Conservation (phyloP, 2,329 filamentous ascomycete species). For the Penicillium rolfsii region DNA sequence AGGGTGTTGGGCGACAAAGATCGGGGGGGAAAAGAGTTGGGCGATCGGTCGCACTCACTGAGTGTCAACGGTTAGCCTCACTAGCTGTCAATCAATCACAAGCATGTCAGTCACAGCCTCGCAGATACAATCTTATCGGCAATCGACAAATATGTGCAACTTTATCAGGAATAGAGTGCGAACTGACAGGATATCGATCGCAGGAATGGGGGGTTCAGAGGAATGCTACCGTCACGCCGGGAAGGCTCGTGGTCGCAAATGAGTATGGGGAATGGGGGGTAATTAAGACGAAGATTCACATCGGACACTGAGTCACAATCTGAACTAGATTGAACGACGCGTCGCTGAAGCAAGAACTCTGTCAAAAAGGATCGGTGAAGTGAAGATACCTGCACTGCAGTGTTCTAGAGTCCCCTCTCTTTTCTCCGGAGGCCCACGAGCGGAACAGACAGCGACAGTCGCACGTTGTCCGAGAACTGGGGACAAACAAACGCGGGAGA, state of each 20-base stretch:
- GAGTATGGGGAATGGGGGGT: conserved; percentile 10
- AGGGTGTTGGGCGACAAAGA: conserved; percentile 25
- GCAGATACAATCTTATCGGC: conserved; percentile 19
- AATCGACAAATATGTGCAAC: conserved; percentile 22
- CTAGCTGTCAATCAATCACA: conserved; percentile 23
- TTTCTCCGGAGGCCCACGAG: conserved; percentile 28
- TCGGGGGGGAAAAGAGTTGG: conserved; percentile 19
- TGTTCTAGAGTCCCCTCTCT: conserved; percentile 30
- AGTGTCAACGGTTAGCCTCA: conserved; percentile 26
- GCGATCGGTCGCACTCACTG: conserved; percentile 32
- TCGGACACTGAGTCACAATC: conserved; percentile 29
- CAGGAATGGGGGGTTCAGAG: conserved; percentile 27
- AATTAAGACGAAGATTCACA: conserved; percentile 13
- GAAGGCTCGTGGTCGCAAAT: conserved; percentile 22
- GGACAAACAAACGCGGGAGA: conserved; percentile 30
- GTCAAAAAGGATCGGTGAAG: conserved; percentile 22
- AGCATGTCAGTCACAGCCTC: conserved; percentile 17
- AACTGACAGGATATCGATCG: conserved; percentile 28
- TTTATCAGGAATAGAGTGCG: conserved; percentile 18
- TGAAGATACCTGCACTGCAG: conserved; percentile 39
- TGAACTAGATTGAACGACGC: conserved; percentile 19
- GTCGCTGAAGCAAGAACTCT: conserved; percentile 20
- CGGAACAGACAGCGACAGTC: conserved; percentile 3
- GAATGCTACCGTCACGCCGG: conserved; percentile 16
- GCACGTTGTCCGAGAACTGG: conserved; percentile 28